Base-by-base conservation (phyloP, 129 eudicot species). In the Saussurea involucrata region DNA sequence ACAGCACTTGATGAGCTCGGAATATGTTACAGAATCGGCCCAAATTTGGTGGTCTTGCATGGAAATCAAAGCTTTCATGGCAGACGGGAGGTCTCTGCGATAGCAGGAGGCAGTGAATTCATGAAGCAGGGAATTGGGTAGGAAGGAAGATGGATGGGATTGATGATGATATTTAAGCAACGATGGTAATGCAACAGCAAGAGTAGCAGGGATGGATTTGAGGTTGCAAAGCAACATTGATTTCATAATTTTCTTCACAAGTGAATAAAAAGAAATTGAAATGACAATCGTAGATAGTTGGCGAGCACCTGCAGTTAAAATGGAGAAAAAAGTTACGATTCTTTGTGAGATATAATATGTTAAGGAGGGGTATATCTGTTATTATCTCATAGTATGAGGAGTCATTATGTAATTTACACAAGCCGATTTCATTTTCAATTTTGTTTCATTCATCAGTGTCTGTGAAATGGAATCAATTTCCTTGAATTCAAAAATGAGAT, bases 1-100 rank as follows among this genome's bases (percentile, higher is more conserved):
- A 72, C 97, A 91, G 74, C 94, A 88, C 80, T 91, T 91, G 40
- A 91, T 77, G 75, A 91, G 90, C 86, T 88, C 88, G 0, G 93
- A 77, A 71, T 91, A 91, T 27, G 90, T 87, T 29, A 85, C 71
- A 24, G 90, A 81, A 76, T 91, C 94, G 17, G 97, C 97, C 81
- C 85, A 83, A 64, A 91, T 63, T 17, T 84, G 68, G 74, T 86
- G 85, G 5, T 76, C 73, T 31, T 88, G 87, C 92, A 91, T 86
- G 60, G 71, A 78, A 64, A 55, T 68, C 82, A 91, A 24, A 63
- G 83, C 78, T 24, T 85, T 81, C 76, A 91, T 91, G 78, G 97
- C 90, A n/a, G 75, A 74, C 8, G 86, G 82, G 46, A 91, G 91
- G 81, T 91, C 92, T 82, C 83, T 86, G 70, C 80, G 85, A 67